Percentiles rank a stretch among this genome's conserved stretches.
These are phyloP conservation scores for Microbotryum saponariae DNA, from an alignment of 1,284 basidiomycete genomes.

Conservation along the genomic window DNA sequence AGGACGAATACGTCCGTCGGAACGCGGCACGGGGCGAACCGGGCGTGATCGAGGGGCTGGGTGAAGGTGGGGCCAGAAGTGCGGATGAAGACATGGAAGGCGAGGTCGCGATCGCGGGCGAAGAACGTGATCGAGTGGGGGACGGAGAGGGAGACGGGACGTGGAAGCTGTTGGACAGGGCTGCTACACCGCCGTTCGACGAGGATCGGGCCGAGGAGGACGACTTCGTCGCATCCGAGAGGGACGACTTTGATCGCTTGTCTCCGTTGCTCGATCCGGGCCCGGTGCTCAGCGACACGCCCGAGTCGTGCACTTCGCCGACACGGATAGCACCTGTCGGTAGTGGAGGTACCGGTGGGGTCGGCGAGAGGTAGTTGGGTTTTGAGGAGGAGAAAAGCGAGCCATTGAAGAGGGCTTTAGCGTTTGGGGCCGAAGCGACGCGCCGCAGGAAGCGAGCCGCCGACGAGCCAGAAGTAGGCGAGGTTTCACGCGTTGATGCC, in stretches of 20 bases:
- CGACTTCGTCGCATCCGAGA: constrained; percentile 12
- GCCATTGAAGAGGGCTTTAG: constrained; percentile 68
- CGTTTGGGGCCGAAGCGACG: constrained; percentile 92
- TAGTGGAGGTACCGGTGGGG: constrained; percentile 42
- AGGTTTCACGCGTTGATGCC: no score
- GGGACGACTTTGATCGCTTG: constrained; percentile 14
- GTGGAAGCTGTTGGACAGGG: background rate
- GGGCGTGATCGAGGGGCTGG: constrained; percentile 7
- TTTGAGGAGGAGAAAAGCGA: constrained; percentile 46
- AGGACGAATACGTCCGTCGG: constrained; percentile 88
- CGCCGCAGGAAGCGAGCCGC: constrained; percentile 81
- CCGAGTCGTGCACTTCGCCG: constrained; percentile 27
- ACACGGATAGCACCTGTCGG: constrained; percentile 25
- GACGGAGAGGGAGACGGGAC: constrained; percentile 2
- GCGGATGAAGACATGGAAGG: background rate
- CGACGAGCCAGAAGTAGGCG: constrained; percentile 17
- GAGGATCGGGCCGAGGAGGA: constrained; percentile 14
- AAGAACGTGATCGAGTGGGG: constrained; percentile 23
- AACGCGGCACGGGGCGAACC: constrained; percentile 49
- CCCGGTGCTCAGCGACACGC: constrained; percentile 12
- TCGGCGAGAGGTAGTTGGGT: constrained; percentile 64
- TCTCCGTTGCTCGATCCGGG: constrained; percentile 9
- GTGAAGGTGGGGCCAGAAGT: constrained; percentile 20
- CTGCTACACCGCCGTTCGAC: constrained; percentile 1
- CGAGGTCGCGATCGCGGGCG: constrained; percentile 13